Percentiles rank a stretch among this genome's conserved stretches.
These are phyloP conservation scores for Populus tremula DNA, from an alignment of 345 rosid genomes.

Conservation along the genomic window DNA sequence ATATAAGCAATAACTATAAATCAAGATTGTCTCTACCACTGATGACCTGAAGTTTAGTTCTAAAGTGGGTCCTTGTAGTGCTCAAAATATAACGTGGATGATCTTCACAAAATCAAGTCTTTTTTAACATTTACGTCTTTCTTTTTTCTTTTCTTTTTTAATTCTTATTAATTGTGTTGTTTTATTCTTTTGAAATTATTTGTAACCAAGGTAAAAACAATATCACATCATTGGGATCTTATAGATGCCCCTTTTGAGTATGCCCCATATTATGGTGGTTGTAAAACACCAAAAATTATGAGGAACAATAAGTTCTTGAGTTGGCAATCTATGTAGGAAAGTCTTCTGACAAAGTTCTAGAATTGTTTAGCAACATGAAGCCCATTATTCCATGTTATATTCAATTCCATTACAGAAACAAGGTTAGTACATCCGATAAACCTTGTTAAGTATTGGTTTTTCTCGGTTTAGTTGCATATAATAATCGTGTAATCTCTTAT, in stretches of 20 bases:
- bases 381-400: constrained; percentile 77
- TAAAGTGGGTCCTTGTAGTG: not conserved
- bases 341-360: constrained; percentile 47
- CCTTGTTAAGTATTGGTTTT: not conserved
- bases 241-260: constrained; percentile 94
- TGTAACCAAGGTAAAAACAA: constrained; percentile 69
- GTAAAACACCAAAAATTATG: constrained; percentile 76
- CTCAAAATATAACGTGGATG: not conserved
- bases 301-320: constrained; percentile 78
- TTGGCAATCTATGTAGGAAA: constrained; percentile 66
- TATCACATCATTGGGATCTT: constrained; percentile 65
- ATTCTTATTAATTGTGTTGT: not conserved
- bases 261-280: constrained; percentile 82
- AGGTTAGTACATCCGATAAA: constrained; percentile 42
- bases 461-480: not conserved
- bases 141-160: not conserved
- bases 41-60: not conserved
- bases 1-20: not conserved
- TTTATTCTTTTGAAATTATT: constrained; percentile 20
- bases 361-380: constrained; percentile 49
- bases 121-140: not conserved
- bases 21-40: not conserved
- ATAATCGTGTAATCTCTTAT: not conserved
- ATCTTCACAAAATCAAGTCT: not conserved
- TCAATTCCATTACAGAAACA: constrained; percentile 82